These are phyloP conservation scores for Nakazawaea anatomiae DNA, from an alignment of 805 yeast species.

Conservation along the genomic window DNA sequence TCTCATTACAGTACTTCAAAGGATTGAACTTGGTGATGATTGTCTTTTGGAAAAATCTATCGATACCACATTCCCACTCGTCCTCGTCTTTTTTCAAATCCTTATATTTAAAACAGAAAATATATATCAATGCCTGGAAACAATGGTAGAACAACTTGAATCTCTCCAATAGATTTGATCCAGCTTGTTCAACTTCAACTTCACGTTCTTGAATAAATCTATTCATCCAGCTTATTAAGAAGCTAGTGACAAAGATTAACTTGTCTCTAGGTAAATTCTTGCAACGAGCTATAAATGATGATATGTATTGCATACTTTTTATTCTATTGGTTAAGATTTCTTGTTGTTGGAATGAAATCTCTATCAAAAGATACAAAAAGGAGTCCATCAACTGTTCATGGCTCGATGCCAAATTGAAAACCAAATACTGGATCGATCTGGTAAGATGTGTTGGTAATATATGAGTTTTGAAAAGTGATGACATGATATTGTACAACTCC, in stretches of 20 bases:
- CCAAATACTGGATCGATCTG: conserved; percentile 75
- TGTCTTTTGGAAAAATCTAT: conserved; percentile 80
- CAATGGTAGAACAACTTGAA: conserved; percentile 87
- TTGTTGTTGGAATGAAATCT: conserved; percentile 66
- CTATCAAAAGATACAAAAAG: conserved; percentile 74
- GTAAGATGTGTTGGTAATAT: conserved; percentile 91
- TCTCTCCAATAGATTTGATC: conserved; percentile 58
- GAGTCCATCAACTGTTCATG: conserved; percentile 82
- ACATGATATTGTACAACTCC: conserved; percentile 62
- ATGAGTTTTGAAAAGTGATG: conserved; percentile 73
- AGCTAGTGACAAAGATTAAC: conserved; percentile 74
- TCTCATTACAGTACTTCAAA: conserved; percentile 85
- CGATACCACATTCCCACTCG: conserved; percentile 74
- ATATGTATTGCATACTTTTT: conserved; percentile 86
- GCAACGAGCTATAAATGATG: conserved; percentile 88
- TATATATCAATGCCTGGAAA: conserved; percentile 83
- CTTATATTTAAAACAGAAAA: conserved; percentile 82
- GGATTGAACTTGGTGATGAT: conserved; percentile 90
- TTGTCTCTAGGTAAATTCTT: conserved; percentile 64
- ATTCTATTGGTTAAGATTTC: conserved; percentile 72
- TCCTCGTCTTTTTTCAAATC: conserved; percentile 39
- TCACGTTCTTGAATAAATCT: conserved; percentile 82
- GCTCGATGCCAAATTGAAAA: conserved; percentile 77
- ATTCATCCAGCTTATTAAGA: conserved; percentile 77
- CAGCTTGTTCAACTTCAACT: conserved; percentile 62